These are phyloP conservation scores for Dioscorea alata DNA, from an alignment of 106 monocot genomes.

Conservation along the genomic window DNA sequence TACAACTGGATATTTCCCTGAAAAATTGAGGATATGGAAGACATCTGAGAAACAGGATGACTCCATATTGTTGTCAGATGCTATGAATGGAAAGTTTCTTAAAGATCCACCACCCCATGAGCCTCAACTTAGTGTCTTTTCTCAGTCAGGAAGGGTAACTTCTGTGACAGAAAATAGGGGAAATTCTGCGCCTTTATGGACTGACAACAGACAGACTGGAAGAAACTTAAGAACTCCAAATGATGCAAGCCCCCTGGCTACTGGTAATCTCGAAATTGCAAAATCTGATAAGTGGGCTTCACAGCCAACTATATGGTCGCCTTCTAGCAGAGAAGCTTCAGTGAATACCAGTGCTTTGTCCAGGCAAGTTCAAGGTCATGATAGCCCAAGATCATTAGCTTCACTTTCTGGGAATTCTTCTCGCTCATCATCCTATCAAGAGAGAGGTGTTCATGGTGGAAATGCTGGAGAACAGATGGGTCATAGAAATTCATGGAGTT, in stretches of 20 bases:
- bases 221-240: conserved; percentile 12
- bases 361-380: conserved; percentile 17
- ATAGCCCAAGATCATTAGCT: conserved; percentile 8
- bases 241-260: conserved; percentile 6
- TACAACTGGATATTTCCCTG: conserved; percentile 48
- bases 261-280: conserved; percentile 1
- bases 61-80: conserved; percentile 38
- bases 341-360: conserved; percentile 9
- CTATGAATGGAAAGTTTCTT: conserved; percentile 30
- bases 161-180: background rate
- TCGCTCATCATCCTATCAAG: conserved; percentile 14
- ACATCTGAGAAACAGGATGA: conserved; percentile 40
- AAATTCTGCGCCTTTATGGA: conserved; percentile 4
- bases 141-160: conserved; percentile 7
- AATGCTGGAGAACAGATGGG: conserved; percentile 23
- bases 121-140: conserved; percentile 15
- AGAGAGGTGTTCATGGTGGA: conserved; percentile 15
- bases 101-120: conserved; percentile 24
- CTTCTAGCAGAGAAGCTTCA: conserved; percentile 7
- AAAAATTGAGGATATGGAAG: conserved; percentile 44
- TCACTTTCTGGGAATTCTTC: conserved; percentile 16
- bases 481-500: conserved; percentile 28
- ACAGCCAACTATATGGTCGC: conserved; percentile 3
- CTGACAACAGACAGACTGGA: conserved; percentile 1
- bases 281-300: conserved; percentile 10